Conservation (phyloP, 2,329 filamentous ascomycete genomes). For the Fusarium aywerte region DNA sequence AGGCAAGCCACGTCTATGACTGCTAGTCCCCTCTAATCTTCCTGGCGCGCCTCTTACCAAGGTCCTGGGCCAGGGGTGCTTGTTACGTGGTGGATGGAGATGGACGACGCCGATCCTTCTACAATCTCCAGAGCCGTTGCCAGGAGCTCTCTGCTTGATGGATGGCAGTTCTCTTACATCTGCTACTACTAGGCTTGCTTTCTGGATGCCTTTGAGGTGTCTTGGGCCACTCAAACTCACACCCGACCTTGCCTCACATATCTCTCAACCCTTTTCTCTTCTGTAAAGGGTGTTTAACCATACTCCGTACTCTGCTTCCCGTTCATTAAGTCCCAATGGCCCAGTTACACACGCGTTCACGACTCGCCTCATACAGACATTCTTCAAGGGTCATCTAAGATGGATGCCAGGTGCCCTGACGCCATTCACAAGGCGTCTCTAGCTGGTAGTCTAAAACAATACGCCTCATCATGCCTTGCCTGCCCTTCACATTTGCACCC, state of each 20-base stretch:
- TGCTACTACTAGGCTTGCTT: slow-evolving; percentile 17
- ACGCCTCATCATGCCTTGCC: slow-evolving; percentile 43
- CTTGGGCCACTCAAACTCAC: slow-evolving; percentile 40
- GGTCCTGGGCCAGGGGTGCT: slow-evolving; percentile 41
- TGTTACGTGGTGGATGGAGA: slow-evolving; percentile 35
- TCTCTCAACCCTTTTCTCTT: slow-evolving; percentile 6
- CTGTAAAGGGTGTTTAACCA: slow-evolving; percentile 12
- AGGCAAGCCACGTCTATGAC: slow-evolving; percentile 43
- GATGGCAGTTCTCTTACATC: slow-evolving; percentile 12
- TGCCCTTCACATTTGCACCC: slow-evolving; percentile 34
- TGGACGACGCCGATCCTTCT: slow-evolving; percentile 42
- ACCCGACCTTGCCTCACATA: slow-evolving; percentile 31
- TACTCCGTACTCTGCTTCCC: neutral
- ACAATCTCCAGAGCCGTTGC: slow-evolving; percentile 41
- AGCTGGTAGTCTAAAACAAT: slow-evolving; percentile 38
- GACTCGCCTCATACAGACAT: slow-evolving; percentile 12
- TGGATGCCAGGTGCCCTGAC: slow-evolving; percentile 31
- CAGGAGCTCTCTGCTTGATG: slow-evolving; percentile 31
- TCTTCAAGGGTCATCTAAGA: slow-evolving; percentile 8
- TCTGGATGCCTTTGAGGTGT: slow-evolving; percentile 24
- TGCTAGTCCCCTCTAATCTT: slow-evolving; percentile 44
- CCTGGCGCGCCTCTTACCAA: slow-evolving; percentile 43
- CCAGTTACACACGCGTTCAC: slow-evolving; percentile 23
- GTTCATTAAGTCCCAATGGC: slow-evolving; percentile 3
- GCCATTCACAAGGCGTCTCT: slow-evolving; percentile 38